Evolutionary conservation across 306 rosid species (phyloP).

Genomic region (Trichosanthes truncata): DNA sequence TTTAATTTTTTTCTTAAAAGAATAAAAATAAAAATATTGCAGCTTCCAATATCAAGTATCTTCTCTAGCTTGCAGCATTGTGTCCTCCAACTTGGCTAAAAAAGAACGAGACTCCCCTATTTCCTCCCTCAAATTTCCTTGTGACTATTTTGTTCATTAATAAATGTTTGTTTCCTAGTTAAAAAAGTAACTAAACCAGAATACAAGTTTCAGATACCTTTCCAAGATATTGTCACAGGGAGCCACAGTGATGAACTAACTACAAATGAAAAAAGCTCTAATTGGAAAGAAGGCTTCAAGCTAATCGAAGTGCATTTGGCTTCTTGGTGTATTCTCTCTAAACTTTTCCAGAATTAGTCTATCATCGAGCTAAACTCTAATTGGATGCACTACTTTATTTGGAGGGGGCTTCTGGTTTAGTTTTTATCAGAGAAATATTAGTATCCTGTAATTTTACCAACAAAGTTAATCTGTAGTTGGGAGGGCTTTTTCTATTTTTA

Average conservation of each 20-base stretch:
- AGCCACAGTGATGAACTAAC: neutral
- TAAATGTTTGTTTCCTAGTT: neutral
- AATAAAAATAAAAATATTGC: too few species aligned
- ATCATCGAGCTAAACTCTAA: neutral
- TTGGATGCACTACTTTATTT: neutral
- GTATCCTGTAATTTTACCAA: neutral
- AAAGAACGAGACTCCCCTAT: neutral
- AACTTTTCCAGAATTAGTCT: neutral
- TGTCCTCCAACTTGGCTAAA: too few species aligned
- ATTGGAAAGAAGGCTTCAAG: too few species aligned
- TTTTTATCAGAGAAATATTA: neutral
- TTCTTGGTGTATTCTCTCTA: too few species aligned
- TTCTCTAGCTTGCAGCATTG: too few species aligned
- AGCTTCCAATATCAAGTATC: too few species aligned
- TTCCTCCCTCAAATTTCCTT: neutral
- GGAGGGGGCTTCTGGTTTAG: neutral
- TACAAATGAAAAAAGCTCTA: neutral
- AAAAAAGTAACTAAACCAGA: neutral
- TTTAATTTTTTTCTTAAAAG: too few species aligned
- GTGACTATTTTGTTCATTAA: neutral
- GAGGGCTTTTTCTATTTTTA: neutral
- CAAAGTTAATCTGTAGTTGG: neutral
- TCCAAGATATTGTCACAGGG: too few species aligned
- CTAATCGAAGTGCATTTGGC: too few species aligned
- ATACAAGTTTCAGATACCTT: neutral